phyloP scores from a whole-genome alignment of 306 rosid species.

The Quercus variabilis region DNA sequence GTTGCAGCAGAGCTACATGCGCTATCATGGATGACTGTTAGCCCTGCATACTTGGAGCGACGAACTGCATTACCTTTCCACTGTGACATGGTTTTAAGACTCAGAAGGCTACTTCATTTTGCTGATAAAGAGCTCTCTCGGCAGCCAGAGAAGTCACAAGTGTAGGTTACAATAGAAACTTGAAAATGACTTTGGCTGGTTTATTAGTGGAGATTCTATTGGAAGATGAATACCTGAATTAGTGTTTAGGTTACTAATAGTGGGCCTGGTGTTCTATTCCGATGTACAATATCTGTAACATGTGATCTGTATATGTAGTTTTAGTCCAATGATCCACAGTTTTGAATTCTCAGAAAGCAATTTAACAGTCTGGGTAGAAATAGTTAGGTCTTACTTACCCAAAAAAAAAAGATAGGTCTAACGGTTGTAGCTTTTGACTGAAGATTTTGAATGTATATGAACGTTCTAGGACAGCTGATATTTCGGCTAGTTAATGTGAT shows the following conservation, averaged over 20 bases:
- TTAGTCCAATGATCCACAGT: slow-evolving; percentile 7
- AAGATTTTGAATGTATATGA: slow-evolving; percentile 37
- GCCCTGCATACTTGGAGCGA: slow-evolving; percentile 88
- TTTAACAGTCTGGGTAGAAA: slow-evolving; percentile 22
- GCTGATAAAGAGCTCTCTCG: slow-evolving; percentile 86
- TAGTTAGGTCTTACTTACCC: slow-evolving; percentile 20
- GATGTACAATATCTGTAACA: slow-evolving; percentile 34
- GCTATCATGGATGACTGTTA: slow-evolving; percentile 92
- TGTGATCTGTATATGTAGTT: slow-evolving; percentile 35
- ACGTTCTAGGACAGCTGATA: slow-evolving; percentile 14
- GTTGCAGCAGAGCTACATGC: slow-evolving; percentile 97
- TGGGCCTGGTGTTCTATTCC: slow-evolving; percentile 9
- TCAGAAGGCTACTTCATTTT: slow-evolving; percentile 88
- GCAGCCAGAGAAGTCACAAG: slow-evolving; percentile 61
- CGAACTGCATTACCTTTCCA: slow-evolving; percentile 90
- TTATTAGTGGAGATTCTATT: slow-evolving; percentile 2
- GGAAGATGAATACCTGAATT: slow-evolving; percentile 12
- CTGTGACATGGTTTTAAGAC: slow-evolving; percentile 97
- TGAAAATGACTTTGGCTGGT: slow-evolving; percentile 4
- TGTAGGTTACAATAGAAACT: slow-evolving; percentile 17
- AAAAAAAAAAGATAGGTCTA: neutral
- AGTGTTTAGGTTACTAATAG: slow-evolving; percentile 31
- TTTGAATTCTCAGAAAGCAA: neutral
- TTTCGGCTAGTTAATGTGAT: slow-evolving; percentile 27
- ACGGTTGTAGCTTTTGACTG: slow-evolving; percentile 28